Base-by-base conservation (phyloP, 805 yeast genomes). In the Hanseniaspora clermontiae region DNA sequence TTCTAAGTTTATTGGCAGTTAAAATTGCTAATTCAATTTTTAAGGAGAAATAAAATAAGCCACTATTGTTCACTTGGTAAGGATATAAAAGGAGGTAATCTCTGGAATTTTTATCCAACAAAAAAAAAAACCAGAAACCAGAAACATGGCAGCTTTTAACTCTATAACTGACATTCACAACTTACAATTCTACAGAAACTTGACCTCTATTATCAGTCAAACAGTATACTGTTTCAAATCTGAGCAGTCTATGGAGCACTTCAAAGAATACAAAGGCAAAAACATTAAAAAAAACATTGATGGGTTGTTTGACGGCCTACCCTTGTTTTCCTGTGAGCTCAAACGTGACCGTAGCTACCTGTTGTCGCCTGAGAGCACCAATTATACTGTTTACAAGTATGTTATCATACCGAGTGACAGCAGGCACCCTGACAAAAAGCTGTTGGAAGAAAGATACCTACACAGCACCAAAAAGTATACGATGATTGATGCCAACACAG, bases 321-420 rank as follows among this genome's bases (percentile, higher is more conserved):
- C 55, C 1, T 17, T 51, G 12, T 51, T 43, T 34, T 45, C 46
- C 3, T 51, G 55, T 24, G 36, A 27, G 14, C n/a, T 43, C 4
- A 51, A 51, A 17, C 37, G 46, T 24, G 55, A 51, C 43, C 34
- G 17, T 7, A 51, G 55, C 43, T 51, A 43, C 43, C 3, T 51
- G n/a, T 5, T 43, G 12, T 8, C 36, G 2, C 2, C 42, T 5
- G 43, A 51, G n/a, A 36, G 43, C 9, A 43, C 37, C 20, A 51
- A 51, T n/a, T 51, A 51, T 19, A 32, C 37, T 6, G 36, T 51
- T 5, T 51, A 51, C 46, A 51, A 51, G 29, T 51, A 31, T 15
- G 43, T 51, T 9, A n/a, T 51, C 4, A 51, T 51, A 27, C 37
- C 48, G n/a, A 9, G 10, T 15, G 43, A 37, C 11, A 20, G 29